Percentiles rank a stretch among this genome's conserved stretches.
Conservation (phyloP, 2,329 filamentous ascomycete species). For the Neopestalotiopsis sp. region DNA sequence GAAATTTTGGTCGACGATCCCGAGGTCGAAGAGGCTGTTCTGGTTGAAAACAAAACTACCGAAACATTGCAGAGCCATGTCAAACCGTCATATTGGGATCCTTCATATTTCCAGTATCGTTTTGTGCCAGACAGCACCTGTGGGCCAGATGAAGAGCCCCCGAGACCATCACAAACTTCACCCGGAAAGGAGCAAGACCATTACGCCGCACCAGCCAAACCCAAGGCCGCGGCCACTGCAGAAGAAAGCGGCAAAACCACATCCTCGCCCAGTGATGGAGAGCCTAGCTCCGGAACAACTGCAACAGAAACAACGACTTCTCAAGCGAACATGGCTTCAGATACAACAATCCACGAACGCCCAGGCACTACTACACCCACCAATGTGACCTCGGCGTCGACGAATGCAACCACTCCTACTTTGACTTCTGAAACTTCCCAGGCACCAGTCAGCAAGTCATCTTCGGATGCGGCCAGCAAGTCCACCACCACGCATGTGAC, state of each 20-base stretch:
- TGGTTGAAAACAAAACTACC: slow-evolving; percentile 26
- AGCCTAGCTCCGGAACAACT: slow-evolving; percentile 21
- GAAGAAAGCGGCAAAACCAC: slow-evolving; percentile 21
- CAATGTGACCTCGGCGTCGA: slow-evolving; percentile 21
- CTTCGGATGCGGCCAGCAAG: slow-evolving; percentile 20
- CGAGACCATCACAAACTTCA: slow-evolving; percentile 18
- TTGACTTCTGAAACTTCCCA: neutral
- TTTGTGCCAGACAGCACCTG: slow-evolving; percentile 27
- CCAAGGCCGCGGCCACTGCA: slow-evolving; percentile 21
- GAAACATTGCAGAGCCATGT: slow-evolving; percentile 28
- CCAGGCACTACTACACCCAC: slow-evolving; percentile 15
- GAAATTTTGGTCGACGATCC: slow-evolving; percentile 26
- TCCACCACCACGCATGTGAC: slow-evolving; percentile 19
- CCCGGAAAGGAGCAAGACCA: slow-evolving; percentile 18
- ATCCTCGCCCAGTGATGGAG: slow-evolving; percentile 20
- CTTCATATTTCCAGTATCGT: slow-evolving; percentile 30
- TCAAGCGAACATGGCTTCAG: slow-evolving; percentile 18
- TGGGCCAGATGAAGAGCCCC: slow-evolving; percentile 20
- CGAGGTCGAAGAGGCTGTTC: slow-evolving; percentile 27
- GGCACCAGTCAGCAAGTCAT: slow-evolving; percentile 1
- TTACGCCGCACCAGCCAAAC: slow-evolving; percentile 19
- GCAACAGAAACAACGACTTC: slow-evolving; percentile 22
- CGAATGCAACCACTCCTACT: neutral
- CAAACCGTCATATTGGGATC: slow-evolving; percentile 31
- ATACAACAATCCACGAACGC: slow-evolving; percentile 18